Evolutionary conservation across 1,139 yeast genomes (phyloP).

Genomic region (Debaryomyces nepalensis): DNA sequence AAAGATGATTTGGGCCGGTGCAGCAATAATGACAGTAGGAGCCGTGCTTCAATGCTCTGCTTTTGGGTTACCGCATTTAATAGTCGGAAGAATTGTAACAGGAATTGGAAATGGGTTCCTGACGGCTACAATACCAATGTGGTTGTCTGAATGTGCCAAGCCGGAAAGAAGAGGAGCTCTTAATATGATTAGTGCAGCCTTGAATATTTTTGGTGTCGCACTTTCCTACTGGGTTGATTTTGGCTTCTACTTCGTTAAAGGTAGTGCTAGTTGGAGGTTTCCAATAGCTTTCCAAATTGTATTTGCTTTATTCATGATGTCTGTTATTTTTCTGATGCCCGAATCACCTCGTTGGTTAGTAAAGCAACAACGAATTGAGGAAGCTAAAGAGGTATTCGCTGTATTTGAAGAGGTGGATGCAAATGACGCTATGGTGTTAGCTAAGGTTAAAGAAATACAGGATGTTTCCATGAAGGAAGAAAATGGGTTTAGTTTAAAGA

Average conservation of each 20-base stretch:
- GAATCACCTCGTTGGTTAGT: constrained; percentile 58
- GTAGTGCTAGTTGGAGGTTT: constrained; percentile 45
- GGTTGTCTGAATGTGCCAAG: constrained; percentile 43
- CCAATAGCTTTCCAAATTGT: constrained; percentile 52
- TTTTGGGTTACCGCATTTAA: constrained; percentile 33
- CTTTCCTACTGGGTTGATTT: constrained; percentile 51
- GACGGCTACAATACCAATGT: constrained; percentile 45
- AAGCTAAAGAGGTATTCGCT: constrained; percentile 54
- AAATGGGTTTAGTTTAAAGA: constrained; percentile 27
- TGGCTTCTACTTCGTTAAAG: constrained; percentile 43
- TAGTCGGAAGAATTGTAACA: constrained; percentile 46
- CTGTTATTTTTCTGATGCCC: constrained; percentile 41
- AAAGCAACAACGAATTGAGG: constrained; percentile 42
- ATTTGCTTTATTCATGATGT: constrained; percentile 37
- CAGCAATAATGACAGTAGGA: constrained; percentile 38
- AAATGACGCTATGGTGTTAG: constrained; percentile 28
- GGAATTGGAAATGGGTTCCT: constrained; percentile 48
- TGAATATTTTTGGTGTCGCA: constrained; percentile 45
- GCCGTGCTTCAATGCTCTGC: constrained; percentile 42
- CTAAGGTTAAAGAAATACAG: constrained; percentile 37
- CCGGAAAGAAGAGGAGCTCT: constrained; percentile 40
- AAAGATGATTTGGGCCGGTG: constrained; percentile 36
- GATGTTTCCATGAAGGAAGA: constrained; percentile 30
- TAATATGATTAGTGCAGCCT: constrained; percentile 41
- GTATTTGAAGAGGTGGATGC: constrained; percentile 44